Conservation (phyloP, 768 basidiomycete species). For the Omphalotus guepiniiformis region DNA sequence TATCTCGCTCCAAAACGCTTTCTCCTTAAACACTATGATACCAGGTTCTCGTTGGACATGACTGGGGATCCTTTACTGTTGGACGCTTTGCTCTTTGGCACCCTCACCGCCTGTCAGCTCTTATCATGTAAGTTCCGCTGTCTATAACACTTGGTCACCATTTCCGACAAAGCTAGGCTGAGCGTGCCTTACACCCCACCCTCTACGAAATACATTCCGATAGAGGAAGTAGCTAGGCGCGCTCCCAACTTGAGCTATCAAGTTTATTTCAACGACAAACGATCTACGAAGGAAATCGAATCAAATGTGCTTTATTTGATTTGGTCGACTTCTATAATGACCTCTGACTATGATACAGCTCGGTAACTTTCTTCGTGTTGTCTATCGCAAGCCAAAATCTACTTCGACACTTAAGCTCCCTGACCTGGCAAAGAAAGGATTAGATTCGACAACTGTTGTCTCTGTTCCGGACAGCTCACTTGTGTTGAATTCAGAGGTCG, state of each 20-base stretch:
- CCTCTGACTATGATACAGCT: slow-evolving; percentile 25
- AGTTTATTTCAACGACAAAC: slow-evolving; percentile 53
- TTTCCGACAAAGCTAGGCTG: slow-evolving; percentile 37
- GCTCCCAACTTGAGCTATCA: slow-evolving; percentile 66
- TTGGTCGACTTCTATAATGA: slow-evolving; percentile 1
- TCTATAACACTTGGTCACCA: neutral
- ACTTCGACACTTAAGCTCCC: neutral
- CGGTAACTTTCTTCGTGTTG: slow-evolving; percentile 29
- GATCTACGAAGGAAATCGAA: slow-evolving; percentile 53
- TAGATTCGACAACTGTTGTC: neutral
- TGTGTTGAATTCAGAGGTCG: slow-evolving; percentile 2
- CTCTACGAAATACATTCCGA: slow-evolving; percentile 38
- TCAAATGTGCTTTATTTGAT: slow-evolving; percentile 39
- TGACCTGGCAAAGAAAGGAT: neutral
- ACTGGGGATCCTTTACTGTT: slow-evolving; percentile 70
- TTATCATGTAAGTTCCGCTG: slow-evolving; percentile 49
- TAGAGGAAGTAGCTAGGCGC: slow-evolving; percentile 45
- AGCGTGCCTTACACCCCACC: slow-evolving; percentile 69
- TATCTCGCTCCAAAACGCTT: neutral
- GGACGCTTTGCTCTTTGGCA: slow-evolving; percentile 71
- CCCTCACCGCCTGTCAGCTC: slow-evolving; percentile 54
- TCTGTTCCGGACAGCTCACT: neutral
- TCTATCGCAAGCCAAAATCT: slow-evolving; percentile 14
- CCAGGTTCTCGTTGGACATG: slow-evolving; percentile 70
- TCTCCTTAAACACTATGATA: neutral